These are phyloP conservation scores for Pisolithus orientalis DNA, from an alignment of 768 basidiomycete genomes.

Conservation along the genomic window DNA sequence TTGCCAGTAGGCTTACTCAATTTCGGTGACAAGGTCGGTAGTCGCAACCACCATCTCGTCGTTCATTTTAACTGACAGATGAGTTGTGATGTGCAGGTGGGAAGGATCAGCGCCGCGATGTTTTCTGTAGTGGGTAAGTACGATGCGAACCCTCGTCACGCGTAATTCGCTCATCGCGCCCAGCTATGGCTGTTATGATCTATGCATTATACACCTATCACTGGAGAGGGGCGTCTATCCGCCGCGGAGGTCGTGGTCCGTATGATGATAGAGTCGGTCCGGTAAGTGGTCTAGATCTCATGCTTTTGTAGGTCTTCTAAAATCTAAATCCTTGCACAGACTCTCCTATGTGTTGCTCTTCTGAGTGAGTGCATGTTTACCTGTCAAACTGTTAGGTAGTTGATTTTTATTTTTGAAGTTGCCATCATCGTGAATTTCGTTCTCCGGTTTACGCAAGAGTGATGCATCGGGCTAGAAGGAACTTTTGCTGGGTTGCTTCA, in stretches of 20 bases:
- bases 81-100: conserved; percentile 47
- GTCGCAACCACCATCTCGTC: background rate
- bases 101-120: conserved; percentile 94
- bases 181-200: conserved; percentile 95
- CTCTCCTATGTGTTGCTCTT: conserved; percentile 75
- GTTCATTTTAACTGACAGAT: background rate
- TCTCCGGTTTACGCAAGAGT: conserved; percentile 58
- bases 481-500: background rate
- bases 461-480: conserved; percentile 1
- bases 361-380: conserved; percentile 46
- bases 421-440: conserved; percentile 84
- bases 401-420: conserved; percentile 36
- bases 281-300: conserved; percentile 45
- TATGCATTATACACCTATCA: conserved; percentile 96
- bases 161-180: conserved; percentile 7
- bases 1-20: conserved; percentile 94
- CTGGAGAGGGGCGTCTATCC: conserved; percentile 92
- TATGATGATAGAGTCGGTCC: conserved; percentile 96
- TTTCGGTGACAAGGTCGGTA: conserved; percentile 87
- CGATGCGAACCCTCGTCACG: background rate
- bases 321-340: conserved; percentile 38
- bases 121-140: conserved; percentile 87
- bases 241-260: conserved; percentile 84
- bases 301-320: conserved; percentile 4
- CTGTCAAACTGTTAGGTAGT: background rate